A percentile compares a stretch with the other conserved stretches of the same genome.
phyloP scores from a whole-genome alignment of 345 rosid genomes.

The Lepidium sativum region DNA sequence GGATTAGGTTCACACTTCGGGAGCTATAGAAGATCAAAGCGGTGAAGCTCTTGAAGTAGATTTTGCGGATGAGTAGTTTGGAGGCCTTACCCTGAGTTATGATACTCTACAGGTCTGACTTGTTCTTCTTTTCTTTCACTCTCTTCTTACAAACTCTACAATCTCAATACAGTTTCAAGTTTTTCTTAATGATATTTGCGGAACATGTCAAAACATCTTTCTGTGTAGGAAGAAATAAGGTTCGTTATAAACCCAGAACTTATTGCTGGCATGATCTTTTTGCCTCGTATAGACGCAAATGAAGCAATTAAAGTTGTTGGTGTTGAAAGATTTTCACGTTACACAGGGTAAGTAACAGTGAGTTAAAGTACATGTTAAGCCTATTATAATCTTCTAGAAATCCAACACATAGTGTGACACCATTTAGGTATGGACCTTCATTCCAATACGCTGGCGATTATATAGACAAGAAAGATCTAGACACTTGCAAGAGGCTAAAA shows the following conservation, averaged over 20 bases:
- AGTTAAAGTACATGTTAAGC: background rate
- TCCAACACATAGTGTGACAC: constrained; percentile 7
- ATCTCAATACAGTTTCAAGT: background rate
- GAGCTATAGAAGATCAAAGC: constrained; percentile 68
- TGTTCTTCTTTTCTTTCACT: background rate
- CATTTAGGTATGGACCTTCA: constrained; percentile 66
- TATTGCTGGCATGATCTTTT: constrained; percentile 84
- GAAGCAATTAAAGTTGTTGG: constrained; percentile 88
- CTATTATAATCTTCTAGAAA: constrained; percentile 10
- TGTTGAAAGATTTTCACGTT: constrained; percentile 64
- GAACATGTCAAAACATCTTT: background rate
- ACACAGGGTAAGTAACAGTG: constrained; percentile 67
- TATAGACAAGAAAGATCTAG: constrained; percentile 43
- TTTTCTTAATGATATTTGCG: background rate
- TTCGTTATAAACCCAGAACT: constrained; percentile 87
- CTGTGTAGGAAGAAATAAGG: constrained; percentile 81
- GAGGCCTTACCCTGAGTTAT: constrained; percentile 71
- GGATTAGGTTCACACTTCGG: constrained; percentile 45
- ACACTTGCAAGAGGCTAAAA: constrained; percentile 48
- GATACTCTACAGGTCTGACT: constrained; percentile 70
- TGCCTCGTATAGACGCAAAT: constrained; percentile 76
- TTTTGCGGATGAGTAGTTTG: constrained; percentile 78
- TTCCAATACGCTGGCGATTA: constrained; percentile 71
- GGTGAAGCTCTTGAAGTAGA: constrained; percentile 65
- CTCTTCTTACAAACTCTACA: background rate